Base-by-base conservation (phyloP, 2,329 filamentous ascomycete genomes). In the Fusarium floridanum region DNA sequence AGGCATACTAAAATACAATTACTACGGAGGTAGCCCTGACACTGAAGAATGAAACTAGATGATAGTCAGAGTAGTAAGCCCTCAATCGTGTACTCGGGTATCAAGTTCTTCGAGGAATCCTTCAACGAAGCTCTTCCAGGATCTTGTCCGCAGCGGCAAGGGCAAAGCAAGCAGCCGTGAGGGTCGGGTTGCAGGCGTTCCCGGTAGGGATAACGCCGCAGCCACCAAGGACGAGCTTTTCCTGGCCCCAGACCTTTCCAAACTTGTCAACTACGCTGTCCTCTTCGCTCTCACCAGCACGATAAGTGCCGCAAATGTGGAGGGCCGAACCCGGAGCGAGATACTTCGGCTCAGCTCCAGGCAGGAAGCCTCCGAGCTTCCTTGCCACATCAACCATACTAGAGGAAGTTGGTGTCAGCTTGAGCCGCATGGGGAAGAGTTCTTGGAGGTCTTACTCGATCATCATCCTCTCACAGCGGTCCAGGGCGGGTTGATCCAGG, bases 231-330 rank as follows among this genome's bases (percentile, higher is more conserved):
- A 67, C 65, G 0, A 67, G 65, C 0, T 67, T 22, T n/a, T 65
- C 1, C 0, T 65, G 3, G 1, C n/a, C 36, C 61, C 61, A 67
- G 2, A 50, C 61, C 3, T 67, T 67, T 2, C 61, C 45, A 10
- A 56, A 20, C 29, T 37, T 43, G 14, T 65, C 64, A 24, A 67
- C 65, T 16, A 67, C 61, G 5, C 65, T 67, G 0, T 67, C 61
- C 5, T 37, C 45, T 5, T 36, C 0, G 0, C 36, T 45, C 9
- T 17, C 22, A 2, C 61, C 65, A 0, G 61, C 61, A 8, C 65
- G 65, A 9, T 67, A 67, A 4, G 65, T 67, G 22, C 61, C 61
- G 14, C 48, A 67, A 17, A 67, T 67, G 53, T 66, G 66, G 2
- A 66, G 66, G 0, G 66, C 62, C 0, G 62, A 67, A 0, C 62